phyloP scores from a whole-genome alignment of 169 alveolate genomes.

The Pseudocohnilembus persalinus region DNA sequence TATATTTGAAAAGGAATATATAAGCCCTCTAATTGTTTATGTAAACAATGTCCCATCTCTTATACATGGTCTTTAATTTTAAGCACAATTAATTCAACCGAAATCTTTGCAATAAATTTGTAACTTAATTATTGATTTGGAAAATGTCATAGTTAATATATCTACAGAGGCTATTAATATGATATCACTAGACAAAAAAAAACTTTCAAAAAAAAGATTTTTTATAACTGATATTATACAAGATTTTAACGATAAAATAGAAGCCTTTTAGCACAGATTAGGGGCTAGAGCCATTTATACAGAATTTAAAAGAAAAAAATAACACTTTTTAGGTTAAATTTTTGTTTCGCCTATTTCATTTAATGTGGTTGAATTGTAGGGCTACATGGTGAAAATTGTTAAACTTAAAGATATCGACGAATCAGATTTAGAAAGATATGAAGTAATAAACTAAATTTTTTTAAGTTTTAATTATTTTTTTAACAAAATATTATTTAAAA shows the following conservation, averaged over 20 bases:
- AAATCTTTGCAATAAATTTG: conserved; percentile 11
- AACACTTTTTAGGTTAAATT: neutral
- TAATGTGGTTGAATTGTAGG: neutral
- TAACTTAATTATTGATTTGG: neutral
- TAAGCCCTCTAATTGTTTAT: conserved; percentile 1
- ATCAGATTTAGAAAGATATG: neutral
- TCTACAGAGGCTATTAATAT: neutral
- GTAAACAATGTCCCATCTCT: conserved; percentile 24
- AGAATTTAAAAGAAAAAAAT: conserved; percentile 4
- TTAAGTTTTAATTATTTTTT: too few relatives aligned
- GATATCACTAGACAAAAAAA: conserved; percentile 5
- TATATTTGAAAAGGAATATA: neutral
- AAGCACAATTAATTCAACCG: neutral
- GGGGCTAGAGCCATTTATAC: neutral
- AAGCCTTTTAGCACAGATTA: conserved; percentile 1
- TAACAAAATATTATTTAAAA: neutral
- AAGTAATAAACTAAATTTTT: too few relatives aligned
- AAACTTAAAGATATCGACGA: neutral
- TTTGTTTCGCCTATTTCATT: conserved; percentile 5
- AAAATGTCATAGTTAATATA: neutral
- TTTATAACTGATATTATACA: neutral
- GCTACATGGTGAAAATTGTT: conserved; percentile 6
- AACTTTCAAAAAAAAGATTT: conserved; percentile 11
- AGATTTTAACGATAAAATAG: conserved; percentile 3
- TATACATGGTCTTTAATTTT: conserved; percentile 15